phyloP scores from a whole-genome alignment of 2,329 filamentous ascomycete genomes.

The Cladosporium sp. region DNA sequence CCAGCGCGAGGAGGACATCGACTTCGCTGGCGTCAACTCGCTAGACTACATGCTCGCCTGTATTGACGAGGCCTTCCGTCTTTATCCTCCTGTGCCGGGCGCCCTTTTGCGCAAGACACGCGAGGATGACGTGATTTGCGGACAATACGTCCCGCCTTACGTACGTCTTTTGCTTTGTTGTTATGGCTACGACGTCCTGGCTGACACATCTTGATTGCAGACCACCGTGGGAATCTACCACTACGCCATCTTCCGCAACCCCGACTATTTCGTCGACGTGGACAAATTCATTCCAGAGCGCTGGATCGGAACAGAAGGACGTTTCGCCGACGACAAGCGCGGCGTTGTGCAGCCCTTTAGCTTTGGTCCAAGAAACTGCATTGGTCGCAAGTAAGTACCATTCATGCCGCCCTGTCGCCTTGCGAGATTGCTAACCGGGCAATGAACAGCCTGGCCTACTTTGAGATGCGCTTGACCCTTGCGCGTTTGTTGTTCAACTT shows the following conservation, averaged over 20 bases:
- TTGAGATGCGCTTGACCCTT: constrained; percentile 43
- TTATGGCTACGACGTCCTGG: no score
- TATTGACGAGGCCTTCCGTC: constrained; percentile 50
- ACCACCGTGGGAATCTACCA: constrained; percentile 25
- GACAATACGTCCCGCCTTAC: constrained; percentile 22
- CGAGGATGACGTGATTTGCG: not conserved
- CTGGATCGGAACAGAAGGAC: constrained; percentile 33
- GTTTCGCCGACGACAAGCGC: constrained; percentile 30
- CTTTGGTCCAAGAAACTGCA: constrained; percentile 41
- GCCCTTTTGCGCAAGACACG: constrained; percentile 17
- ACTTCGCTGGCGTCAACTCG: constrained; percentile 22
- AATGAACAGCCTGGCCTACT: constrained; percentile 32
- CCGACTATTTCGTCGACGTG: constrained; percentile 34
- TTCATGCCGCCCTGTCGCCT: not conserved
- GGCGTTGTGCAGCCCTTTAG: constrained; percentile 36
- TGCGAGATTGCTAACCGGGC: not conserved
- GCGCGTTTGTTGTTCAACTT: constrained; percentile 44
- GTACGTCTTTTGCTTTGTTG: no score
- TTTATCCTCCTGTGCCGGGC: constrained; percentile 44
- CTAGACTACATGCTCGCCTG: constrained; percentile 48
- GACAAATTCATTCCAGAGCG: constrained; percentile 40
- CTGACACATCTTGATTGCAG: not conserved
- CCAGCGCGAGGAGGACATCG: constrained; percentile 32
- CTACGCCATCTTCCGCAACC: constrained; percentile 30
- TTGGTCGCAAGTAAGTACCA: constrained; percentile 35